A percentile compares a stretch with the other conserved stretches of the same genome.
Conservation (phyloP, 176 grass and related monocot species). For the Pontederia paniculata region DNA sequence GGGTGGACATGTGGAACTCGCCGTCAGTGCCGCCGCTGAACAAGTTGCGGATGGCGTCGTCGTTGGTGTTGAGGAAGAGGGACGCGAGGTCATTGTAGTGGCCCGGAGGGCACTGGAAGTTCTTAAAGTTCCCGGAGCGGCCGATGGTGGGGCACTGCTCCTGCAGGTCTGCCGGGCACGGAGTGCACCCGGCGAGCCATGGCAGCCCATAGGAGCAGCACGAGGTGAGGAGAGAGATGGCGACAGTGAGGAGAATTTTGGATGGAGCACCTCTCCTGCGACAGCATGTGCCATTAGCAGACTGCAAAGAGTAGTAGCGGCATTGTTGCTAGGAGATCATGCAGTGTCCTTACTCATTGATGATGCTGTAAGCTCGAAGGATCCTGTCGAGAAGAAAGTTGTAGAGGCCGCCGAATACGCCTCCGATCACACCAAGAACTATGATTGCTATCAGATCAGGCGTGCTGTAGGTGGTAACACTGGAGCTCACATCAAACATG, state of each 20-base stretch:
- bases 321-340: not conserved
- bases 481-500: constrained; percentile 93
- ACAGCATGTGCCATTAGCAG: not conserved
- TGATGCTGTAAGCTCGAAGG: constrained; percentile 67
- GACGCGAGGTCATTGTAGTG: constrained; percentile 91
- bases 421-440: constrained; percentile 70
- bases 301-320: not conserved
- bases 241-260: constrained; percentile 72
- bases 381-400: constrained; percentile 77
- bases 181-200: constrained; percentile 62
- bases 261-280: constrained; percentile 80
- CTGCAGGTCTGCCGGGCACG: constrained; percentile 31
- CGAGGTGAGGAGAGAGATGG: constrained; percentile 70
- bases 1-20: constrained; percentile 58
- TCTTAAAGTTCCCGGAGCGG: constrained; percentile 82
- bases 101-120: constrained; percentile 70
- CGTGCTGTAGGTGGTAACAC: constrained; percentile 34
- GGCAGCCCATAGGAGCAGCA: constrained; percentile 79
- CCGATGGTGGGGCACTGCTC: constrained; percentile 75
- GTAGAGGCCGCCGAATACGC: constrained; percentile 65
- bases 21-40: constrained; percentile 66
- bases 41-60: constrained; percentile 86
- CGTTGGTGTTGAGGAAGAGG: constrained; percentile 92
- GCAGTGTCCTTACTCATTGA: constrained; percentile 55
- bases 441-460: constrained; percentile 61